Evolutionary conservation across 2,329 filamentous ascomycete genomes (phyloP).

Genomic region (Mariannaea elegans): DNA sequence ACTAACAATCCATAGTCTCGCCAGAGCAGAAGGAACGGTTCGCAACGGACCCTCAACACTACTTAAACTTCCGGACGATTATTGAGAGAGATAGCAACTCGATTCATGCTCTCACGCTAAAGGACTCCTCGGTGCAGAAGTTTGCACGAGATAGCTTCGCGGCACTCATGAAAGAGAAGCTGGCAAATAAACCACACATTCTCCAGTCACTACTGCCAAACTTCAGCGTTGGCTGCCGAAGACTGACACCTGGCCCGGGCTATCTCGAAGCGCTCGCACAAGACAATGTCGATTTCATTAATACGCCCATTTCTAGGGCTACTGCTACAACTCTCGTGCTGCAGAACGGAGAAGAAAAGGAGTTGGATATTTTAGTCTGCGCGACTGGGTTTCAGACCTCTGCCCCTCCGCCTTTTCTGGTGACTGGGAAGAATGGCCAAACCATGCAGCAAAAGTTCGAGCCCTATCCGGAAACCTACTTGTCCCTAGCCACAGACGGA

Average conservation of each 20-base stretch:
- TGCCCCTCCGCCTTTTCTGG: not conserved
- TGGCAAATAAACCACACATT: not conserved
- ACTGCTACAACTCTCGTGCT: not conserved
- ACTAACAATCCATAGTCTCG: no score
- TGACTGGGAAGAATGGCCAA: not conserved
- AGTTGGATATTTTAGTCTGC: conserved; percentile 1
- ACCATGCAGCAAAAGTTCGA: not conserved
- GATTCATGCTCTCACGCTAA: conserved; percentile 1
- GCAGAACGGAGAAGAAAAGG: not conserved
- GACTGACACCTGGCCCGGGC: conserved; percentile 4
- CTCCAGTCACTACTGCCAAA: not conserved
- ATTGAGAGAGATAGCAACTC: no score
- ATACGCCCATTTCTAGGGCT: not conserved
- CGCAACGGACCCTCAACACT: no score
- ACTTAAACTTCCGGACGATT: no score
- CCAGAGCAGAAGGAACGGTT: no score
- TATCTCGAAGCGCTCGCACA: conserved; percentile 17
- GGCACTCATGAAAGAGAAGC: not conserved
- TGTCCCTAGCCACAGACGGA: not conserved
- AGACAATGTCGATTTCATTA: conserved; percentile 15
- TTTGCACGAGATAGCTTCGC: not conserved
- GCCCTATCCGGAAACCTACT: not conserved
- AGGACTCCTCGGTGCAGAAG: not conserved
- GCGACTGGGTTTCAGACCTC: conserved; percentile 5
- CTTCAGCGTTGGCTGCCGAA: conserved; percentile 8